Evolutionary conservation across 305 asterid genomes (phyloP).

Genomic region (Fraxinus xanthoxyloides): DNA sequence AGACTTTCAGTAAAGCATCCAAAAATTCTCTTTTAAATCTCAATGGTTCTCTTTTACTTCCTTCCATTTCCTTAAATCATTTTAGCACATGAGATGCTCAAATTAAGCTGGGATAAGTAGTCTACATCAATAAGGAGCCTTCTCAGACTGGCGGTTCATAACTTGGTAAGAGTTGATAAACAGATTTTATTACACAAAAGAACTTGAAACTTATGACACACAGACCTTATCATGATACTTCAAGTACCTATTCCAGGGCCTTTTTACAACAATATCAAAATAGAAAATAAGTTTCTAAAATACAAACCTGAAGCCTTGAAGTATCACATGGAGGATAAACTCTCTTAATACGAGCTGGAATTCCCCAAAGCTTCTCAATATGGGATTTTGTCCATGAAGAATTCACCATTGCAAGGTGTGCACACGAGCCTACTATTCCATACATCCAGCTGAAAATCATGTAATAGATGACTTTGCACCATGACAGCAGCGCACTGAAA

Average conservation of each 20-base stretch:
- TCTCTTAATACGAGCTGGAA: constrained; percentile 60
- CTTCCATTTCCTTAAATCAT: not conserved
- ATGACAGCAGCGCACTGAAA: constrained; percentile 66
- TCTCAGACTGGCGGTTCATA: not conserved
- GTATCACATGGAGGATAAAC: constrained; percentile 98
- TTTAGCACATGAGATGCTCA: not conserved
- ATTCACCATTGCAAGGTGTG: constrained; percentile 89
- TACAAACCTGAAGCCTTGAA: constrained; percentile 77
- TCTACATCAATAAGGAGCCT: not conserved
- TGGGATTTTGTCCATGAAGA: constrained; percentile 94
- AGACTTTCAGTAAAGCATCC: not conserved
- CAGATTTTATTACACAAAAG: not conserved
- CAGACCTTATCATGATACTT: not conserved
- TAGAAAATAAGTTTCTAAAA: constrained; percentile 18
- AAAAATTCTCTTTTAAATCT: not conserved
- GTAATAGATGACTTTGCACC: constrained; percentile 69
- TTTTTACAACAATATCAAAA: not conserved
- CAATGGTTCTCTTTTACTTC: not conserved
- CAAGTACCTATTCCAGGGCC: not conserved
- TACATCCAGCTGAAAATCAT: constrained; percentile 81
- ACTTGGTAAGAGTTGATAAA: not conserved
- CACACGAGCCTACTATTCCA: constrained; percentile 76
- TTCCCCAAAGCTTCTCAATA: constrained; percentile 89
- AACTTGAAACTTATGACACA: not conserved
- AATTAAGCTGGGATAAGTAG: not conserved